Percentiles rank a stretch among this genome's conserved stretches.
phyloP scores from a whole-genome alignment of 108 stramenopile species.

The Fistulifera solaris region DNA sequence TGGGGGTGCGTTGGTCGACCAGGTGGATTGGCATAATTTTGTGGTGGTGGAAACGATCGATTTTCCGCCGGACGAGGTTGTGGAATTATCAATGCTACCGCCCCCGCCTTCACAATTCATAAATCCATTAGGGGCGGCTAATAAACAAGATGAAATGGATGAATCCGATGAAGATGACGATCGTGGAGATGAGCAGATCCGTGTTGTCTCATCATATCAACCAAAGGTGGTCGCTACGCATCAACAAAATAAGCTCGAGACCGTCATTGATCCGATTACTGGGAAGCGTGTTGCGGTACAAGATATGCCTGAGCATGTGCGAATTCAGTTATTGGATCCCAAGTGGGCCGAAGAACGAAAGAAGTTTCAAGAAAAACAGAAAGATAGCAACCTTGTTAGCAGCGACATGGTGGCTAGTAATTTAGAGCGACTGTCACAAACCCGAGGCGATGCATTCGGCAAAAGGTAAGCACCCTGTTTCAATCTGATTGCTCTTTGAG shows the following conservation, averaged over 20 bases:
- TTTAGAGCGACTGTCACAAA: conserved; percentile 48
- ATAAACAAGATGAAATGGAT: conserved; percentile 39
- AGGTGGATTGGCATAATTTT: conserved; percentile 98
- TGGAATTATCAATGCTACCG: conserved; percentile 34
- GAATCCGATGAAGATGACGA: conserved; percentile 69
- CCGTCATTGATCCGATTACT: conserved; percentile 90
- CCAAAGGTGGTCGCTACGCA: conserved; percentile 79
- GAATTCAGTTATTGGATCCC: conserved; percentile 95
- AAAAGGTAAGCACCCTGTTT: conserved; percentile 8
- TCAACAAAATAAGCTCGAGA: conserved; percentile 32
- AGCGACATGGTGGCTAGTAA: conserved; percentile 88
- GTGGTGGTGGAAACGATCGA: conserved; percentile 98
- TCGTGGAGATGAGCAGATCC: conserved; percentile 47
- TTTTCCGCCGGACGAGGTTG: conserved; percentile 81
- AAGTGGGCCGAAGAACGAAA: conserved; percentile 88
- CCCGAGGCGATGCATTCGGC: conserved; percentile 17
- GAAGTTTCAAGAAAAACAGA: conserved; percentile 88
- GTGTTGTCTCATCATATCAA: conserved; percentile 83
- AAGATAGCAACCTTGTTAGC: conserved; percentile 84
- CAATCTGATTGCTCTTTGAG: not conserved
- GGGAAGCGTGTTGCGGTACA: conserved; percentile 79
- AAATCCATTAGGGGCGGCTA: not conserved
- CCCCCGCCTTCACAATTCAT: conserved; percentile 48
- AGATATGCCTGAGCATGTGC: conserved; percentile 93
- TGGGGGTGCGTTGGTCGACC: conserved; percentile 33